Percentiles rank a stretch among this genome's conserved stretches.
Evolutionary conservation across 2,329 filamentous ascomycete genomes (phyloP).

Genomic region (Cylindrodendrum hubeiense): DNA sequence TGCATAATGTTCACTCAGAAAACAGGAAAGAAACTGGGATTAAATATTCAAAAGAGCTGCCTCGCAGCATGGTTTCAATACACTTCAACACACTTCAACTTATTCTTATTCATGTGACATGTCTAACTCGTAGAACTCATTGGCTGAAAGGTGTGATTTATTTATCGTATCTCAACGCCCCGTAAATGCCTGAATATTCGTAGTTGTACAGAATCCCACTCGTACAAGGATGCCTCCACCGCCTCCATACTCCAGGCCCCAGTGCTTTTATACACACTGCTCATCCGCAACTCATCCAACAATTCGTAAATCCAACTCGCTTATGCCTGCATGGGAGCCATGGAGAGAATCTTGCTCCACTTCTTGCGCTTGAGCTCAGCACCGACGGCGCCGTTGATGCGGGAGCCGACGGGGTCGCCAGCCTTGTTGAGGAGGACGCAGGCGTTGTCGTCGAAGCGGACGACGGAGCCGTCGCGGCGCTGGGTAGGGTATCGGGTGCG

Average conservation of each 20-base stretch:
- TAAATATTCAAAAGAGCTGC: background rate
- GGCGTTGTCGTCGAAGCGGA: conserved; percentile 97
- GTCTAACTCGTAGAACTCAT: conserved; percentile 12
- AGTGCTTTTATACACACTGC: conserved; percentile 32
- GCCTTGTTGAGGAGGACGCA: conserved; percentile 98
- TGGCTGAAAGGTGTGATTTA: conserved; percentile 42
- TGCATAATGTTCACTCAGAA: conserved; percentile 4
- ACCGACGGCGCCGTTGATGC: conserved; percentile 92
- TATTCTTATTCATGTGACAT: conserved; percentile 19
- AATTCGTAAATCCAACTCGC: background rate
- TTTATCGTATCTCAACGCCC: conserved; percentile 49
- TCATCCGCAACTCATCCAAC: conserved; percentile 6
- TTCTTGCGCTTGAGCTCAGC: conserved; percentile 90
- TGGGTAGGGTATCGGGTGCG: conserved; percentile 90
- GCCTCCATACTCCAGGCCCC: conserved; percentile 7
- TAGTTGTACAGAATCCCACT: conserved; percentile 50
- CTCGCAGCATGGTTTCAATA: background rate
- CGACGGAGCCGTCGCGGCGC: conserved; percentile 87
- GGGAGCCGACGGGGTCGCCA: conserved; percentile 92
- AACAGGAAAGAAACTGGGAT: background rate
- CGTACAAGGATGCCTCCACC: conserved; percentile 36
- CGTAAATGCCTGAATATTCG: conserved; percentile 49
- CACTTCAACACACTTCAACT: too few species aligned
- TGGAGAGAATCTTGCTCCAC: conserved; percentile 98
- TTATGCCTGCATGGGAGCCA: conserved; percentile 81